Percentiles rank a stretch among this genome's conserved stretches.
These are phyloP conservation scores for Groenewaldozyma sp. DNA, from an alignment of 1,139 yeast genomes.

Conservation along the genomic window DNA sequence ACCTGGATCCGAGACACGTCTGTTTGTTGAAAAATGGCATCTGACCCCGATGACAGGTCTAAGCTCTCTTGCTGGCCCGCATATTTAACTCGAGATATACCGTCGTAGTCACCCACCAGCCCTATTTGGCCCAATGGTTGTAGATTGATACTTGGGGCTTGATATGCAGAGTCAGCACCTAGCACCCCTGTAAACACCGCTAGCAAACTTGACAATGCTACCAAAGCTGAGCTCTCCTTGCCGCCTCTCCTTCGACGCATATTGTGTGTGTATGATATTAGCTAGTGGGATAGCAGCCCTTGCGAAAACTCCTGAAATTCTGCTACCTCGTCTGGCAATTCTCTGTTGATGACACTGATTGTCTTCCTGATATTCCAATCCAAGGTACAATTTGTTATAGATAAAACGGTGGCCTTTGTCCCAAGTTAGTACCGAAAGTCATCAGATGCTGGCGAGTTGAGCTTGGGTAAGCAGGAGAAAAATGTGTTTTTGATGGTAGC, in stretches of 20 bases:
- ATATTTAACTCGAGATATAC: conserved; percentile 49
- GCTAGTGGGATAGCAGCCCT: not conserved
- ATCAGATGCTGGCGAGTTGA: too few species aligned
- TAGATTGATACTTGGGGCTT: conserved; percentile 22
- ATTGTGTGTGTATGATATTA: not conserved
- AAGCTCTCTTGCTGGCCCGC: conserved; percentile 36
- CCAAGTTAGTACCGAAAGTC: too few species aligned
- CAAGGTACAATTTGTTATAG: too few species aligned
- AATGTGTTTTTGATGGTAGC: too few species aligned
- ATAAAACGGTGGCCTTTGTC: too few species aligned
- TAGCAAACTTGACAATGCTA: conserved; percentile 2
- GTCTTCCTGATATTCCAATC: too few species aligned
- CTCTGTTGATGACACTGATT: too few species aligned
- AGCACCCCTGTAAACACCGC: not conserved
- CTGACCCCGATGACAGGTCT: conserved; percentile 14
- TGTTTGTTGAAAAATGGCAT: conserved; percentile 20
- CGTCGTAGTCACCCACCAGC: conserved; percentile 56
- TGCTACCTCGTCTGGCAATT: too few species aligned
- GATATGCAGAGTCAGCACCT: conserved; percentile 1
- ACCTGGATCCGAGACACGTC: conserved; percentile 15
- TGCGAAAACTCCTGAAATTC: too few species aligned
- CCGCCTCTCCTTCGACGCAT: conserved; percentile 1
- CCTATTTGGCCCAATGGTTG: conserved; percentile 39
- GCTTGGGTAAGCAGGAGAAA: too few species aligned
- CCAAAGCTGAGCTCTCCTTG: too few species aligned